Conservation (phyloP, 164 flowering plant genomes). For the Magnolia kwangsiensis region DNA sequence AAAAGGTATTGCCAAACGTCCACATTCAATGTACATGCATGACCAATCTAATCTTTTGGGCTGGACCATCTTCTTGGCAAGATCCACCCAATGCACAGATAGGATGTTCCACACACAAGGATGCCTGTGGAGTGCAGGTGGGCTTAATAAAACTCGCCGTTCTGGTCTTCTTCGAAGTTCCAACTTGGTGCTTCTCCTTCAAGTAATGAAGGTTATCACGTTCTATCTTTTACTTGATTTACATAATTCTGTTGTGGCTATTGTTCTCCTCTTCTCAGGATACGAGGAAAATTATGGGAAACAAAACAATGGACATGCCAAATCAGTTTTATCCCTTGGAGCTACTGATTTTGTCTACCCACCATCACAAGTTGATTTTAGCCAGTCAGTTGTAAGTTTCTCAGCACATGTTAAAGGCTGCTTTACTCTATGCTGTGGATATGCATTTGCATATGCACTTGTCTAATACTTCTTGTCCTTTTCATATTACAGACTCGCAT, state of each 20-base stretch:
- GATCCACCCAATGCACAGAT: neutral
- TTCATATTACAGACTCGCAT: slow-evolving; percentile 33
- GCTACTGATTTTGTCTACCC: slow-evolving; percentile 34
- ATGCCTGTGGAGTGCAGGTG: neutral
- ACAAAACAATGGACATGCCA: slow-evolving; percentile 30
- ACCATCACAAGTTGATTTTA: slow-evolving; percentile 33
- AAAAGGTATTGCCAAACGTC: neutral
- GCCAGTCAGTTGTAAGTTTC: slow-evolving; percentile 46
- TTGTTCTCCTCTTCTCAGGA: slow-evolving; percentile 15
- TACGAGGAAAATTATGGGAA: slow-evolving; percentile 32
- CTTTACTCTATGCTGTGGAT: neutral
- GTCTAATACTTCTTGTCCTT: slow-evolving; percentile 9
- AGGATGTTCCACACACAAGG: neutral
- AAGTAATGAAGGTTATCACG: too few species aligned
- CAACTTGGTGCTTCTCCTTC: neutral
- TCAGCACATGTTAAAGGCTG: neutral
- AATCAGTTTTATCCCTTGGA: slow-evolving; percentile 34
- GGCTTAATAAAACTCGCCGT: neutral
- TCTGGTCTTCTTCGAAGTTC: neutral
- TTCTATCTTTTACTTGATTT: neutral
- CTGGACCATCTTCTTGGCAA: neutral
- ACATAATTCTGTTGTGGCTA: neutral
- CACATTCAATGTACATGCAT: neutral
- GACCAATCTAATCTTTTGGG: neutral
- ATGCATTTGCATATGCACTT: neutral